A percentile compares a stretch with the other conserved stretches of the same genome.
phyloP scores from a whole-genome alignment of 805 yeast genomes.

The Saturnispora silvae region DNA sequence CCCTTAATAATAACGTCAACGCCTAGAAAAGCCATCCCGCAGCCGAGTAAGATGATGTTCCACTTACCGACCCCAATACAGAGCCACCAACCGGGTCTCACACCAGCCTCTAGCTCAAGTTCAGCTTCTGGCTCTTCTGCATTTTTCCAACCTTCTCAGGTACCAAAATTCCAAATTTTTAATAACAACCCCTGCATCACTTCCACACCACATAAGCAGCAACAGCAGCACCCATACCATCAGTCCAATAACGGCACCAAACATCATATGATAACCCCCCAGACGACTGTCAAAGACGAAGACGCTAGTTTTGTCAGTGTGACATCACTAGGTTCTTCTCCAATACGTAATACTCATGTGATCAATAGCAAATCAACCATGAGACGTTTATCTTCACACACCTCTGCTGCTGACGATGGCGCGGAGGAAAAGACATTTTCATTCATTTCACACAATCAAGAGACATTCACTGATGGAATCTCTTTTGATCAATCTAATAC shows the following conservation, averaged over 20 bases:
- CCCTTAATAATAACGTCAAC: slow-evolving; percentile 4
- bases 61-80: too few species aligned
- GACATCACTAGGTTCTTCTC: slow-evolving; percentile 6
- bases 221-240: not conserved
- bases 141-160: slow-evolving; percentile 1
- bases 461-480: slow-evolving; percentile 80
- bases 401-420: not conserved
- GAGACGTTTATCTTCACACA: not conserved
- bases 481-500: slow-evolving; percentile 81
- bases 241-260: not conserved
- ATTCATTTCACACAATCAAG: slow-evolving; percentile 86
- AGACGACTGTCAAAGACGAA: too few species aligned
- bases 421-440: slow-evolving; percentile 45
- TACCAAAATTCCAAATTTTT: not conserved
- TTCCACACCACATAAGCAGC: not conserved
- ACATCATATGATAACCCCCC: too few species aligned
- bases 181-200: not conserved
- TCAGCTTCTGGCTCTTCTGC: not conserved
- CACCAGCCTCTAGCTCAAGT: not conserved
- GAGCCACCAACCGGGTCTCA: not conserved
- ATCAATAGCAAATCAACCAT: not conserved
- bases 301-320: too few species aligned
- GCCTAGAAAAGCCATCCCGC: slow-evolving; percentile 2
- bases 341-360: not conserved
- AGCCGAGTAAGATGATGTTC: too few species aligned